These are phyloP conservation scores for Wallacemonas sp. DNA, from an alignment of 208 protist species.

Conservation along the genomic window DNA sequence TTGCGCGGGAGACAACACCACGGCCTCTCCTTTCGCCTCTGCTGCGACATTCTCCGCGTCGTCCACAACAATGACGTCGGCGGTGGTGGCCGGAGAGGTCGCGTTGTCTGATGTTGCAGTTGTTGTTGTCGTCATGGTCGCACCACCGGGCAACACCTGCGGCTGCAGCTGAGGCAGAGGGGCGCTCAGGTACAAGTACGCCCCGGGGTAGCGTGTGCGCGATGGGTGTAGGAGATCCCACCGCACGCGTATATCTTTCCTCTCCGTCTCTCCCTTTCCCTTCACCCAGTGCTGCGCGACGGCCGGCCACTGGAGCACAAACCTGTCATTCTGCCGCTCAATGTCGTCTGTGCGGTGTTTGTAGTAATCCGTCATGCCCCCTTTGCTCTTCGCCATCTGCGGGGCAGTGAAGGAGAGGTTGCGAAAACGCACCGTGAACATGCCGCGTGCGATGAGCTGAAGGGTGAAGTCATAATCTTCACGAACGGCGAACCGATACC, in stretches of 20 bases:
- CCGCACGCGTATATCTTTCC: conserved; percentile 76
- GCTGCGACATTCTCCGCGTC: no score
- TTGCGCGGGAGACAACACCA: no score
- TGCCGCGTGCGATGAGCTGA: conserved; percentile 76
- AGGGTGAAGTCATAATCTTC: conserved; percentile 92
- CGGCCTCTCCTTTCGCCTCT: no score
- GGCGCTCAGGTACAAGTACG: conserved; percentile 46
- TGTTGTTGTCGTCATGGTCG: not conserved
- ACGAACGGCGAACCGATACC: conserved; percentile 82
- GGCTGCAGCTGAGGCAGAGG: conserved; percentile 50
- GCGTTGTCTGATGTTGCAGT: not conserved
- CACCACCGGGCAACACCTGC: not conserved
- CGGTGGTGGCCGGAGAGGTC: no score
- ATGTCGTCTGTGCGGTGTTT: conserved; percentile 68
- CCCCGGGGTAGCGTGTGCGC: conserved; percentile 48
- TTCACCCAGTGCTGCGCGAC: conserved; percentile 80
- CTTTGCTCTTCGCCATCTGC: conserved; percentile 74
- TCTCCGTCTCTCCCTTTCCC: conserved; percentile 51
- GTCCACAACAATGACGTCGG: no score
- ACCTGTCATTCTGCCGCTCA: conserved; percentile 60
- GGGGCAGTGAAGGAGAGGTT: conserved; percentile 83
- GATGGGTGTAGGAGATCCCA: conserved; percentile 73
- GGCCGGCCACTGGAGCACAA: conserved; percentile 69
- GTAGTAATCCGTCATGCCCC: conserved; percentile 92
- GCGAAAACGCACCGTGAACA: conserved; percentile 77